A percentile compares a stretch with the other conserved stretches of the same genome.
Evolutionary conservation across 768 basidiomycete species (phyloP).

Genomic region (Pilatotrama ljubarskyi): DNA sequence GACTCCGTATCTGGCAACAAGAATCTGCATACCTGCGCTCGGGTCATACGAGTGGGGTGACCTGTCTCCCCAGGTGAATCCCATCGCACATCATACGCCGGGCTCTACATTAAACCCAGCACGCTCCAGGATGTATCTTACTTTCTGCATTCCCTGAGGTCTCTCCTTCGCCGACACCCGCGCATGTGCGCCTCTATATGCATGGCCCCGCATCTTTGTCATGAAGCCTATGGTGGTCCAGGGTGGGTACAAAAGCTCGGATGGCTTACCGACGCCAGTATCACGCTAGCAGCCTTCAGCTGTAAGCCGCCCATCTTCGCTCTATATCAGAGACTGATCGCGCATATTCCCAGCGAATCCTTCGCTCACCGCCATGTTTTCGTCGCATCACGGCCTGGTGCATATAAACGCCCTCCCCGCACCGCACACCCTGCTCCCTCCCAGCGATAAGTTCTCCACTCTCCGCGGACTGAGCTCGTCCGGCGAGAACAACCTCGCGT

Average conservation of each 20-base stretch:
- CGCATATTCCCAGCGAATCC: conserved; percentile 59
- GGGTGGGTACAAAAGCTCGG: conserved; percentile 80
- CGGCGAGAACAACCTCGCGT: conserved; percentile 95
- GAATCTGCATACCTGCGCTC: conserved; percentile 63
- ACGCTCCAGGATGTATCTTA: conserved; percentile 57
- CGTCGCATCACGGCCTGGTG: conserved; percentile 84
- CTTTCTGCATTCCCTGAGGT: conserved; percentile 72
- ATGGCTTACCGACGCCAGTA: conserved; percentile 75
- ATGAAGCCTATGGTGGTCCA: conserved; percentile 56
- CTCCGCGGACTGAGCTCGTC: conserved; percentile 77
- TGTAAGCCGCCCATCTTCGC: conserved; percentile 45
- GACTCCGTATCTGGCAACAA: conserved; percentile 36
- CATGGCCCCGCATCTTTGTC: conserved; percentile 62
- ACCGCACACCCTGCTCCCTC: conserved; percentile 68
- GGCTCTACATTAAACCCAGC: too few species aligned
- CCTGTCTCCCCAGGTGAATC: conserved; percentile 50
- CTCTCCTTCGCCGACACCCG: conserved; percentile 55
- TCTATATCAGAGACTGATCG: neutral
- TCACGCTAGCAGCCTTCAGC: conserved; percentile 77
- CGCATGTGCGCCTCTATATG: conserved; percentile 67
- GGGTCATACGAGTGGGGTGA: conserved; percentile 76
- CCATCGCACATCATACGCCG: too few species aligned
- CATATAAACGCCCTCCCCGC: conserved; percentile 76
- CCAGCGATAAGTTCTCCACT: conserved; percentile 80
- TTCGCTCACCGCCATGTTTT: conserved; percentile 70